Evolutionary conservation across 768 basidiomycete genomes (phyloP).

Genomic region (Amanita fuliginea): DNA sequence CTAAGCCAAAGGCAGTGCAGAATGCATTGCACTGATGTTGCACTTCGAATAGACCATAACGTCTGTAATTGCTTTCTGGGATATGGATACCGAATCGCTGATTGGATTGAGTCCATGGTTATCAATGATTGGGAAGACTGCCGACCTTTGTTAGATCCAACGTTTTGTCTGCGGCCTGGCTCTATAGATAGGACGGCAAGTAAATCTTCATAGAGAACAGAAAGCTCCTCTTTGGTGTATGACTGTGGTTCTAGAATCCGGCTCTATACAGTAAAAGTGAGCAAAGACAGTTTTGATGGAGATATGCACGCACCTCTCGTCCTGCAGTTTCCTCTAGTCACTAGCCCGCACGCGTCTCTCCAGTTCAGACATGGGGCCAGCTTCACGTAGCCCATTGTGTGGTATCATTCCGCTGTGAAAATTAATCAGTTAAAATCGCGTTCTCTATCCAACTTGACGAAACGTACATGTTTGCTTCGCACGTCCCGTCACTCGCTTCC

Average conservation of each 20-base stretch:
- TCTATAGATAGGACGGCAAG: slow-evolving; percentile 21
- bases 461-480: no score
- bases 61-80: no score
- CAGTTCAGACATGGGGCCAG: background rate
- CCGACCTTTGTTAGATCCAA: no score
- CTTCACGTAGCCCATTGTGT: background rate
- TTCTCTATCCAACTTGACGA: background rate
- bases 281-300: no score
- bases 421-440: background rate
- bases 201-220: slow-evolving; percentile 32
- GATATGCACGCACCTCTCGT: background rate
- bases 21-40: no score
- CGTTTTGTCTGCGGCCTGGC: no score
- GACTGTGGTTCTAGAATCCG: slow-evolving; percentile 18
- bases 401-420: background rate
- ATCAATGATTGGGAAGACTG: no score
- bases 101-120: no score
- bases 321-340: background rate
- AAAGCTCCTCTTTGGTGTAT: slow-evolving; percentile 33
- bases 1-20: no score
- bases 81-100: no score
- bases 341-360: slow-evolving; percentile 4
- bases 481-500: no score
- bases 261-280: slow-evolving; percentile 14
- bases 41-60: no score